Evolutionary conservation across 2,329 filamentous ascomycete genomes (phyloP), one percentile per base, ranked within the genome.

Genomic region (Paraconiothyrium brasiliense): DNA sequence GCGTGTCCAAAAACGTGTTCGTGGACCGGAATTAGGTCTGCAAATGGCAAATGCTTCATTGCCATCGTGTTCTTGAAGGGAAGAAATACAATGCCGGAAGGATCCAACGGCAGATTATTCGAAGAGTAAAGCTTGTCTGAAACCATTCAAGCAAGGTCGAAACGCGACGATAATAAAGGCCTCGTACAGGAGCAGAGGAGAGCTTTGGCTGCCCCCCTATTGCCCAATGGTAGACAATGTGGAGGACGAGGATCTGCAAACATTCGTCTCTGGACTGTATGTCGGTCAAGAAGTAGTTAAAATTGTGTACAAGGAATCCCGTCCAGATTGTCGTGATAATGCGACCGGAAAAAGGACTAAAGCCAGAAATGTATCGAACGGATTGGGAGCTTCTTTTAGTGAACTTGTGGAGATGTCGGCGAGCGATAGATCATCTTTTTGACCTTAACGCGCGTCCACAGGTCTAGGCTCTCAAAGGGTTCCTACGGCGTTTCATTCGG

Each of bases 181-280:
- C 20, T 46, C 20, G 43, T 22, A 46, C 43, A 46, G 20, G 43
- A 22, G 2, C 11, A 22, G 43, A 24, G 20, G 8, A 11, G 11
- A 46, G 14, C 4, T 37, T 3, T 37, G 8, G 14, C 10, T 5
- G 10, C 4, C 14, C 35, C 35, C 35, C 3, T 37, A 4, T 37
- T 46, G n/a, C 20, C 20, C 7, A 10, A 24, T 24, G 7, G n/a
- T 11, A 20, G 10, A 24, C 11, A 20, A 20, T 44, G n/a, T 20
- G 43, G 20, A 46, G 43, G 7, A 9, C 9, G n/a, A 11, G 10
- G 22, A 10, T 46, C 43, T 9, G 20, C 43, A 24, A 46, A 20
- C 43, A 24, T 46, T 46, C 22, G 43, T 46, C 43, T 46, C 20
- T 20, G n/a, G 43, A 20, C 43, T 46, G 43, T 46, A 24, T 46